phyloP scores from a whole-genome alignment of 106 monocot genomes.

The Phalaenopsis equestris region DNA sequence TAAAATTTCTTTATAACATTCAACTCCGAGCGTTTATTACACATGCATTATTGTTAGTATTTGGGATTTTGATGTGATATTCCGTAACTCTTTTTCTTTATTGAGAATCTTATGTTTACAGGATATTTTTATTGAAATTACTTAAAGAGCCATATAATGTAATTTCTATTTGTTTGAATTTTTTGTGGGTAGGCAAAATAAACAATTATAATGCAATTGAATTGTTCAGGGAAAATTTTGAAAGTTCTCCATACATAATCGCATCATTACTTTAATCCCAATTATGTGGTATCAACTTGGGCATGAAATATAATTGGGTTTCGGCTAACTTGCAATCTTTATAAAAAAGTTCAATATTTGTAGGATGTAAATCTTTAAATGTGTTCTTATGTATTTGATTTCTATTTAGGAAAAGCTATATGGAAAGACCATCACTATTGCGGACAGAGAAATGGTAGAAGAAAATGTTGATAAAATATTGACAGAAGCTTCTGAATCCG shows the following conservation, averaged over 20 bases:
- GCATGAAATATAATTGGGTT: not conserved
- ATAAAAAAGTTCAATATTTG: not conserved
- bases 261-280: constrained; percentile 1
- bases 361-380: not conserved
- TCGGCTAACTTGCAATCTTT: not conserved
- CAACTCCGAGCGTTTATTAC: no score
- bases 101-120: not conserved
- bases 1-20: no score
- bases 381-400: not conserved
- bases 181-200: not conserved
- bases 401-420: constrained; percentile 57
- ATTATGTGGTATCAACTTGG: not conserved
- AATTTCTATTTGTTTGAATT: not conserved
- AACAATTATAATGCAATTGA: not conserved
- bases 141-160: not conserved
- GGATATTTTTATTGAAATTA: not conserved
- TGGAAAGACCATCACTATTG: constrained; percentile 57
- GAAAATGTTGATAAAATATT: constrained; percentile 59
- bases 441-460: constrained; percentile 95
- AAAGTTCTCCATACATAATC: not conserved
- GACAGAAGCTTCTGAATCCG: constrained; percentile 39
- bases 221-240: not conserved
- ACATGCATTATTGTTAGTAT: no score
- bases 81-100: no score
- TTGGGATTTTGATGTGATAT: no score